Percentiles rank a stretch among this genome's conserved stretches.
These are phyloP conservation scores for Auriscalpium microsporum DNA, from an alignment of 768 basidiomycete species.

Conservation along the genomic window DNA sequence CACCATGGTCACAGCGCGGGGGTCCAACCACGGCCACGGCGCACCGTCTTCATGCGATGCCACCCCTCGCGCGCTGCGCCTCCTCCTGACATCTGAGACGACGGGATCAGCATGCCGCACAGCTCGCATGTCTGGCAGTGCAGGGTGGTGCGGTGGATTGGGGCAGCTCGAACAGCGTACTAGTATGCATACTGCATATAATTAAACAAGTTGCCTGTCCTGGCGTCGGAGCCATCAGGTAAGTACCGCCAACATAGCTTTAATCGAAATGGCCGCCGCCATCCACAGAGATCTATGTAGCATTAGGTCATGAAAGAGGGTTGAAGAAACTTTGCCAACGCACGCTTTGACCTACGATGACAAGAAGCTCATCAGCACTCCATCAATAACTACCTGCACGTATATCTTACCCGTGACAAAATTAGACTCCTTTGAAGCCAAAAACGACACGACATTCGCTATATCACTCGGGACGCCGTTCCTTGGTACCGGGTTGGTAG, in stretches of 20 bases:
- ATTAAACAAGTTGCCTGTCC: too few species aligned
- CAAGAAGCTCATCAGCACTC: background rate
- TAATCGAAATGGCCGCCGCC: background rate
- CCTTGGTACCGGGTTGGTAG: background rate
- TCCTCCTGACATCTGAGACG: too few species aligned
- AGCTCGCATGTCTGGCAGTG: too few species aligned
- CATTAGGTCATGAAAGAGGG: background rate
- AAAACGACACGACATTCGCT: constrained; percentile 14
- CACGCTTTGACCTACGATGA: background rate
- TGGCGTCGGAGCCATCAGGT: too few species aligned
- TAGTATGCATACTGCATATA: too few species aligned
- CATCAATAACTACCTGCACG: background rate
- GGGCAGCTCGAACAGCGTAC: too few species aligned
- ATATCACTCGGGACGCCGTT: constrained; percentile 8
- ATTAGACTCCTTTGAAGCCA: constrained; percentile 11
- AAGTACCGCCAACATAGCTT: background rate
- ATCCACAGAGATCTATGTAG: background rate
- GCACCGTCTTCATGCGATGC: too few species aligned
- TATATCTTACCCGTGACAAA: constrained; percentile 12
- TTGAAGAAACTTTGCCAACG: background rate
- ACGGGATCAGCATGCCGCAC: too few species aligned
- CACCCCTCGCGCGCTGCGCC: too few species aligned
- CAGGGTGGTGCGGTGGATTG: too few species aligned
- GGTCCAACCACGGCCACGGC: too few species aligned
- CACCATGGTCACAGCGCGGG: too few species aligned